phyloP scores from a whole-genome alignment of 179 eudicot genomes.

The Silene vulgaris region DNA sequence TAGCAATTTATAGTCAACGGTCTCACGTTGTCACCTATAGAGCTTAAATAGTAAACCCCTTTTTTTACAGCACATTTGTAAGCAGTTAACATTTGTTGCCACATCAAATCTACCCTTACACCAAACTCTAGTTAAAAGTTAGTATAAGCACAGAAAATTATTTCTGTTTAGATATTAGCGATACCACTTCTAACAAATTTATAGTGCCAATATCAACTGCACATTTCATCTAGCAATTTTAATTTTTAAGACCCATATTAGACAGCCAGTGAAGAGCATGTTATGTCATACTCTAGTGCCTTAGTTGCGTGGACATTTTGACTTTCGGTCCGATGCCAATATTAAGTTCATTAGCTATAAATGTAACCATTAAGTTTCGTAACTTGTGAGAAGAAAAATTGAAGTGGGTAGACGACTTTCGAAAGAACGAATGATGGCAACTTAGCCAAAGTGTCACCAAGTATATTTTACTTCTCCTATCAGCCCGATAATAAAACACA shows the following conservation, averaged over 20 bases:
- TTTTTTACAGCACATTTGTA: background rate
- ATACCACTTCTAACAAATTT: background rate
- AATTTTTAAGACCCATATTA: background rate
- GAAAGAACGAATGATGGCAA: background rate
- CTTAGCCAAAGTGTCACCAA: background rate
- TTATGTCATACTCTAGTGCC: conserved; percentile 1
- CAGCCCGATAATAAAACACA: background rate
- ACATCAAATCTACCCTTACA: background rate
- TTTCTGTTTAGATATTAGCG: background rate
- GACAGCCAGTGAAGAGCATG: background rate
- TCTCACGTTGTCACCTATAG: background rate
- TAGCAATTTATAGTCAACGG: background rate
- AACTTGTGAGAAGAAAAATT: background rate
- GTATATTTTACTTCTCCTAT: background rate
- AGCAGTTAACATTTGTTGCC: background rate
- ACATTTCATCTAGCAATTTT: background rate
- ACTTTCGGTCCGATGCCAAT: background rate
- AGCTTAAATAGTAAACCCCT: background rate
- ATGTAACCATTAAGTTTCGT: background rate
- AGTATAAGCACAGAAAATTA: too few species aligned
- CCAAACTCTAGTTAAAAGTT: background rate
- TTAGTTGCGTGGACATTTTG: background rate
- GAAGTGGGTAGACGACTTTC: background rate
- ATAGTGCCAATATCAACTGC: background rate
- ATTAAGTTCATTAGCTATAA: background rate